Evolutionary conservation across 257 asterid species (phyloP).

Genomic region (Echites panduratus): DNA sequence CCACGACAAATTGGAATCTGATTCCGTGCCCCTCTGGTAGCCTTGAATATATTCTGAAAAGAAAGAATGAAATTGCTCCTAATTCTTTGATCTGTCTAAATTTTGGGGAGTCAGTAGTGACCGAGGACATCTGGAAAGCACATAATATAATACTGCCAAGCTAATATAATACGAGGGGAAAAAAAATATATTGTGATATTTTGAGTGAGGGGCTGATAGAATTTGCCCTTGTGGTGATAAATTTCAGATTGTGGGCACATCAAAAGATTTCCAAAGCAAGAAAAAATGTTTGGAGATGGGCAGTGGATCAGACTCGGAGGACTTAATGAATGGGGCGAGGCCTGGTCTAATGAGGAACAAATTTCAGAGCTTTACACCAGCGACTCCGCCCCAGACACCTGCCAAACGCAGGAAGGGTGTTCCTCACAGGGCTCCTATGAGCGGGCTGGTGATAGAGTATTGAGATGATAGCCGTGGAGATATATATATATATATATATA

Average conservation of each 20-base stretch:
- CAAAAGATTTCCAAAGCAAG: conserved; percentile 3
- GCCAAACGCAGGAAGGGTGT: conserved; percentile 9
- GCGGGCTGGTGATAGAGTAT: conserved; percentile 2
- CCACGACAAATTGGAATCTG: neutral
- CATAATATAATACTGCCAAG: no score
- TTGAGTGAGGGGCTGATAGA: no score
- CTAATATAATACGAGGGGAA: no score
- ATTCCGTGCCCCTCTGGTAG: neutral
- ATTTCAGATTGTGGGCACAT: conserved; percentile 5
- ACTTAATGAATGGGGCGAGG: conserved; percentile 1
- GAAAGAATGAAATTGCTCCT: neutral
- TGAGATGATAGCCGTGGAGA: neutral
- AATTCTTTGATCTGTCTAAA: neutral
- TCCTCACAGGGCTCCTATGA: conserved; percentile 12
- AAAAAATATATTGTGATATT: no score
- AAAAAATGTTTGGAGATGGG: neutral
- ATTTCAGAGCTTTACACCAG: conserved; percentile 3
- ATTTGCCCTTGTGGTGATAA: neutral
- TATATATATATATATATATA: no score
- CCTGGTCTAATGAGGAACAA: neutral
- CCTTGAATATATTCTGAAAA: neutral
- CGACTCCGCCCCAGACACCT: conserved; percentile 3
- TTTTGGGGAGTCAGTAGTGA: no score
- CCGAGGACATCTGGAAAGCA: no score
- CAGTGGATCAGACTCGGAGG: neutral